A percentile compares a stretch with the other conserved stretches of the same genome.
Conservation (phyloP, 139 green algal species). For the Spirogloea muscicola region DNA sequence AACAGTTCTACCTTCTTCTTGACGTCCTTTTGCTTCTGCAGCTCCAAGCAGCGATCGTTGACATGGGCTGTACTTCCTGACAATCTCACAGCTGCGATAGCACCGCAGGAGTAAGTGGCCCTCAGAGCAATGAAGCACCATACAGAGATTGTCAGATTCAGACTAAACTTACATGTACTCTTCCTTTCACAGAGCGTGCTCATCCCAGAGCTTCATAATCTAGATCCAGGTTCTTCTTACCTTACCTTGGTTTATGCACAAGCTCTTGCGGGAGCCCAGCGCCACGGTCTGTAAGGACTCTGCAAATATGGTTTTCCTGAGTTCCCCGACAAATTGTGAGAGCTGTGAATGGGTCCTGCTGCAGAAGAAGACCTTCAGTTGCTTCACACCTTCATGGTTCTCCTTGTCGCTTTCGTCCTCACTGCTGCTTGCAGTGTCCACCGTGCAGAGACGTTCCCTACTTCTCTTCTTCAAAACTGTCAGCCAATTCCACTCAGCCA, state of each 20-base stretch:
- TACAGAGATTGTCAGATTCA: no score
- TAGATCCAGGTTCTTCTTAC: no score
- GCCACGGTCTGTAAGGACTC: conserved; percentile 11
- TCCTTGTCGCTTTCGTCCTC: conserved; percentile 19
- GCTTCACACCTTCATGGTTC: conserved; percentile 9
- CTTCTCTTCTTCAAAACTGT: no score
- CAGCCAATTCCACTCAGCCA: no score
- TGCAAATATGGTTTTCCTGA: conserved; percentile 39
- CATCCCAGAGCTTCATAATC: no score
- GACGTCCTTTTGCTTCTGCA: conserved; percentile 64
- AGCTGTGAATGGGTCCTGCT: conserved; percentile 83
- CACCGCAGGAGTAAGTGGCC: conserved; percentile 8
- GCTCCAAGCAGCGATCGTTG: conserved; percentile 86
- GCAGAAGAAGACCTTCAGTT: conserved; percentile 81
- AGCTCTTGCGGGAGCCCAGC: conserved; percentile 49
- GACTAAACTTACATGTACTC: background rate
- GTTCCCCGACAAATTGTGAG: conserved; percentile 69
- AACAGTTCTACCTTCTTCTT: no score
- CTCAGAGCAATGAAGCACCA: no score
- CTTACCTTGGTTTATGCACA: conserved; percentile 81
- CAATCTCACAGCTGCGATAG: conserved; percentile 13
- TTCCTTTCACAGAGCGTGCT: no score
- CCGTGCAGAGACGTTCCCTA: no score
- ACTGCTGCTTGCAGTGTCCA: background rate
- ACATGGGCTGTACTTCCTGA: conserved; percentile 57